These are phyloP conservation scores for Vitis riparia DNA, from an alignment of 164 flowering plant genomes.

Conservation along the genomic window DNA sequence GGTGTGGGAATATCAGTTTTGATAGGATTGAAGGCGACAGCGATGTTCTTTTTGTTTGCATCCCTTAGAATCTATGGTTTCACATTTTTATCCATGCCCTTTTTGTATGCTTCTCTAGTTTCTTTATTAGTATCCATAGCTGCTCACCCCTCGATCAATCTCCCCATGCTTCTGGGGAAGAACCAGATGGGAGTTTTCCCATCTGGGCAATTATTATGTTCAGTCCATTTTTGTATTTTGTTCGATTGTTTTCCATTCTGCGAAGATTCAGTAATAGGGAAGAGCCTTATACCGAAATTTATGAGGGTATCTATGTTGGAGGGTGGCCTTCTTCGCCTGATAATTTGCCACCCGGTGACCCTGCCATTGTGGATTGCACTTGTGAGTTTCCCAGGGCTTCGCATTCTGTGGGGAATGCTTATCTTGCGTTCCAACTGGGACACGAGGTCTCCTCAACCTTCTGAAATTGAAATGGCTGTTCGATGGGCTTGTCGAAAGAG, in stretches of 20 bases:
- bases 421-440: slow-evolving; percentile 85
- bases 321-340: slow-evolving; percentile 76
- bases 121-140: slow-evolving; percentile 59
- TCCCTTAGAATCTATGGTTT: slow-evolving; percentile 36
- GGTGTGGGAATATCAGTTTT: slow-evolving; percentile 57
- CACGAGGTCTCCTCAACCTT: slow-evolving; percentile 72
- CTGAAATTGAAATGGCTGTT: slow-evolving; percentile 76
- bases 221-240: slow-evolving; percentile 62
- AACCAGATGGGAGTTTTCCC: slow-evolving; percentile 70
- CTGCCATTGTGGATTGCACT: slow-evolving; percentile 86
- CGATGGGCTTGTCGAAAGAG: slow-evolving; percentile 81
- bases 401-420: slow-evolving; percentile 42
- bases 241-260: slow-evolving; percentile 45
- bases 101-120: slow-evolving; percentile 61
- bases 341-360: slow-evolving; percentile 70
- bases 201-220: slow-evolving; percentile 67
- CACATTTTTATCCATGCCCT: slow-evolving; percentile 48
- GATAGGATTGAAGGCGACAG: slow-evolving; percentile 48
- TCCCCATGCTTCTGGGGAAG: slow-evolving; percentile 82
- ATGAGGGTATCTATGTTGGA: slow-evolving; percentile 82
- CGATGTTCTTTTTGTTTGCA: slow-evolving; percentile 39
- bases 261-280: slow-evolving; percentile 56
- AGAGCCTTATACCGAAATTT: slow-evolving; percentile 60
- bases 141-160: slow-evolving; percentile 63
- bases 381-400: slow-evolving; percentile 71